phyloP scores from a whole-genome alignment of 2,329 filamentous ascomycete genomes.

The Ceratocystis cubensis region DNA sequence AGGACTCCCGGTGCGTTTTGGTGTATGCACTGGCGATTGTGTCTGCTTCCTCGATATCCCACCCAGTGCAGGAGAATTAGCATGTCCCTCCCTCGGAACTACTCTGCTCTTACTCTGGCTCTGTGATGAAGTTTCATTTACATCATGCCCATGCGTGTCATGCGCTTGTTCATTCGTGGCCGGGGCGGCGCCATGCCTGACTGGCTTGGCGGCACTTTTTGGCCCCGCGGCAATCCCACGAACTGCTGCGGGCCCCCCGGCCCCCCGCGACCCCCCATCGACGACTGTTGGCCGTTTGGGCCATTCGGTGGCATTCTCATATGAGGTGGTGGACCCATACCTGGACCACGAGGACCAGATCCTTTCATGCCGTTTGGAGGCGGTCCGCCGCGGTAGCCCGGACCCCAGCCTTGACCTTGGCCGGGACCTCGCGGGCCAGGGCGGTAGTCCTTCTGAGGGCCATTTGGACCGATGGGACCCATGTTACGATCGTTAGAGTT shows the following conservation, averaged over 20 bases:
- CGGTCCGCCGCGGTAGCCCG: conserved; percentile 11
- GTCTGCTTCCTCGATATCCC: not conserved
- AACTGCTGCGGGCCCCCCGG: conserved; percentile 20
- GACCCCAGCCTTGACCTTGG: conserved; percentile 6
- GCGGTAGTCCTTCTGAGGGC: conserved; percentile 14
- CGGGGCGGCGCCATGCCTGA: conserved; percentile 28
- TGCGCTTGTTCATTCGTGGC: conserved; percentile 47
- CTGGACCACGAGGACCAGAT: conserved; percentile 21
- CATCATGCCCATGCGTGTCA: conserved; percentile 49
- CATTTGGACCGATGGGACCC: conserved; percentile 17
- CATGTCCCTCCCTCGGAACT: not conserved
- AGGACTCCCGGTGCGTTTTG: not conserved
- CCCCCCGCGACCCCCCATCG: conserved; percentile 22
- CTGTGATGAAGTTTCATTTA: conserved; percentile 24
- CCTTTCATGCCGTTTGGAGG: conserved; percentile 25
- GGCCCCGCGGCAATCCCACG: conserved; percentile 22
- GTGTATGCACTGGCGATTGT: not conserved
- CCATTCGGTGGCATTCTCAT: conserved; percentile 9
- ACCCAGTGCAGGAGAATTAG: not conserved
- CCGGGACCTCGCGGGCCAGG: conserved; percentile 18
- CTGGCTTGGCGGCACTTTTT: conserved; percentile 26
- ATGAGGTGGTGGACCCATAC: conserved; percentile 7
- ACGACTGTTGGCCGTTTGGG: conserved; percentile 19
- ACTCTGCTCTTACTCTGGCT: not conserved
- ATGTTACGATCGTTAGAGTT: conserved; percentile 19